Conservation (phyloP, 1,284 basidiomycete species). For the Coniophora puteana region DNA sequence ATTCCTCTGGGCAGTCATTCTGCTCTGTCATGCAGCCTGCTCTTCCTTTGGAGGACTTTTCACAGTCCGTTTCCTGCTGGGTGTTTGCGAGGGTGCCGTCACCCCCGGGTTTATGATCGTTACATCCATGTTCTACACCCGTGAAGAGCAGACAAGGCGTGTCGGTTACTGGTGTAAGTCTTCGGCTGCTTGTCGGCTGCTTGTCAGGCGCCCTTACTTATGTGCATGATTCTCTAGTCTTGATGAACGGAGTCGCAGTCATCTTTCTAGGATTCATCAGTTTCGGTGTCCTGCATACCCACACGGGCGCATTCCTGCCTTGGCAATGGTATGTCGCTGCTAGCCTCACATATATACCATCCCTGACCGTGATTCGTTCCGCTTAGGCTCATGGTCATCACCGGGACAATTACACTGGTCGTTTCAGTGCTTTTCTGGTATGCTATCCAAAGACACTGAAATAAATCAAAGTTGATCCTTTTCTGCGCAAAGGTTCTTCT, state of each 20-base stretch:
- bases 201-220: slow-evolving; percentile 10
- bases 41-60: slow-evolving; percentile 51
- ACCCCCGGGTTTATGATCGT: slow-evolving; percentile 81
- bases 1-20: slow-evolving; percentile 45
- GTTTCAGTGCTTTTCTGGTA: slow-evolving; percentile 56
- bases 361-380: slow-evolving; percentile 4
- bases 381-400: slow-evolving; percentile 52
- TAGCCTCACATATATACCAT: neutral
- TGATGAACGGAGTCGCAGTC: slow-evolving; percentile 60
- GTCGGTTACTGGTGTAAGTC: slow-evolving; percentile 75
- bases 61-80: slow-evolving; percentile 46
- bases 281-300: slow-evolving; percentile 47
- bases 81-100: slow-evolving; percentile 65
- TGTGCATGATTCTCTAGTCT: slow-evolving; percentile 30
- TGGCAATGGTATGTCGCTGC: slow-evolving; percentile 46
- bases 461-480: slow-evolving; percentile 5
- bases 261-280: slow-evolving; percentile 66
- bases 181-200: slow-evolving; percentile 1
- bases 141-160: slow-evolving; percentile 68
- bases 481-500: slow-evolving; percentile 48
- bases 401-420: slow-evolving; percentile 58
- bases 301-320: slow-evolving; percentile 40
- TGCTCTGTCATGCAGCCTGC: slow-evolving; percentile 53
- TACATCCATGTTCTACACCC: slow-evolving; percentile 72
- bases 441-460: slow-evolving; percentile 2